Evolutionary conservation across 2,329 filamentous ascomycete genomes (phyloP), one percentile per base, ranked within the genome.

Genomic region (Cladosporium sphaerospermum): DNA sequence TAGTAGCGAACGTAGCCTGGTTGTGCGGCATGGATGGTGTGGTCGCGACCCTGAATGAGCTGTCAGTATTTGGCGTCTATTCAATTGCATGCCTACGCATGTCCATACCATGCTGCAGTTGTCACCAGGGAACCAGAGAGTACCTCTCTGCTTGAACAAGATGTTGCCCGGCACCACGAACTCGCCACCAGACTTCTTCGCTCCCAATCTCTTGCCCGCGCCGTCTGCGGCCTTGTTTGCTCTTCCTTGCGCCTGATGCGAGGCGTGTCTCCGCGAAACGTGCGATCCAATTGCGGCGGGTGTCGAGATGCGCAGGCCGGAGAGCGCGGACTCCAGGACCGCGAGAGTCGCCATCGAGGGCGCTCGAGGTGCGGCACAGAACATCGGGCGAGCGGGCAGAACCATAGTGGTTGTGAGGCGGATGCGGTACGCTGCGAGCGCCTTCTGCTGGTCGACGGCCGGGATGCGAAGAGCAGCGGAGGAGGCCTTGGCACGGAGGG

Each of bases 1-100:
- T 99, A 99, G 80, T 96, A 99, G 64, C 93, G 90, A 56, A 99
- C 93, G 72, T 95, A 99, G 59, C 93, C 93, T 3, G 86, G 79
- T 53, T 86, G 82, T 55, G 84, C 85, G 50, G 93, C 84, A 72
- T 88, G 95, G 68, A 99, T 95, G 47, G 92, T 97, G 76, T 97
- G 93, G 71, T 99, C 91, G 56, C 93, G 86, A 47, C 93, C 93
- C 65, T 67, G 49, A 4, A 39, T 28, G 34, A 2, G n/a, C 5
- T 19, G 28, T 54, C n/a, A 49, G 52, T 28, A 5, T 7, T 28
- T 7, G 7, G 23, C 23, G 32, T 4, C n/a, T 44, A 7, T 8
- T 8, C 19, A 11, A 9, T 43, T 13, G 19, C 13, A 11, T 14
- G 4, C 9, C 14, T 5, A 19, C 28, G 41, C 34, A 7, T 8